These are phyloP conservation scores for Candida vartiovaarae DNA, from an alignment of 805 yeast genomes.

Conservation along the genomic window DNA sequence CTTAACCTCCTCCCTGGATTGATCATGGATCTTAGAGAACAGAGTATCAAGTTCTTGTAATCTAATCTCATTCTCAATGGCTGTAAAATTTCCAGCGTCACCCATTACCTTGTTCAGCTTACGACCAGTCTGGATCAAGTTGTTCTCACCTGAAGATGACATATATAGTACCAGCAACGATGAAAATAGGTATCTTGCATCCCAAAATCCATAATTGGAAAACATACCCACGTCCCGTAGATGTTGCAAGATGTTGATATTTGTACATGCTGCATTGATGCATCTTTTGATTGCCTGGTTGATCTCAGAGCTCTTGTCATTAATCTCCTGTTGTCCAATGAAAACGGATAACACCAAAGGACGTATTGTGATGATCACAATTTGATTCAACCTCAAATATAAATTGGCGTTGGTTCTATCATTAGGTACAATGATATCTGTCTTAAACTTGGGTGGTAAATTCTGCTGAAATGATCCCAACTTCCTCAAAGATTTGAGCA, in stretches of 20 bases:
- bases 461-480: slow-evolving; percentile 20
- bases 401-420: slow-evolving; percentile 27
- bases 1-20: slow-evolving; percentile 1
- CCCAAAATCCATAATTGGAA: slow-evolving; percentile 34
- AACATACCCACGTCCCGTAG: slow-evolving; percentile 25
- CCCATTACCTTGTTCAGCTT: slow-evolving; percentile 22
- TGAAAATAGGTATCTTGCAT: slow-evolving; percentile 31
- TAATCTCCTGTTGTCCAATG: slow-evolving; percentile 21
- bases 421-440: slow-evolving; percentile 12
- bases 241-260: slow-evolving; percentile 24
- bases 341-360: slow-evolving; percentile 30
- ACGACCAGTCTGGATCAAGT: slow-evolving; percentile 18
- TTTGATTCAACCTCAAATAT: slow-evolving; percentile 29
- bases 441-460: slow-evolving; percentile 16
- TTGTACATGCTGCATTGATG: slow-evolving; percentile 26
- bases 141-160: slow-evolving; percentile 17
- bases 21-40: slow-evolving; percentile 12
- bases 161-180: slow-evolving; percentile 27
- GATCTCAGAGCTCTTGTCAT: slow-evolving; percentile 17
- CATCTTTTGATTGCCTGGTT: slow-evolving; percentile 24
- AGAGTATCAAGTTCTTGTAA: slow-evolving; percentile 21
- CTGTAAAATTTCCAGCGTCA: slow-evolving; percentile 26
- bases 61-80: slow-evolving; percentile 25
- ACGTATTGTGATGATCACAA: slow-evolving; percentile 29
- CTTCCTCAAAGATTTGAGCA: slow-evolving; percentile 18